Evolutionary conservation across 257 asterid species (phyloP).

Genomic region (Nicotiana benthamiana): DNA sequence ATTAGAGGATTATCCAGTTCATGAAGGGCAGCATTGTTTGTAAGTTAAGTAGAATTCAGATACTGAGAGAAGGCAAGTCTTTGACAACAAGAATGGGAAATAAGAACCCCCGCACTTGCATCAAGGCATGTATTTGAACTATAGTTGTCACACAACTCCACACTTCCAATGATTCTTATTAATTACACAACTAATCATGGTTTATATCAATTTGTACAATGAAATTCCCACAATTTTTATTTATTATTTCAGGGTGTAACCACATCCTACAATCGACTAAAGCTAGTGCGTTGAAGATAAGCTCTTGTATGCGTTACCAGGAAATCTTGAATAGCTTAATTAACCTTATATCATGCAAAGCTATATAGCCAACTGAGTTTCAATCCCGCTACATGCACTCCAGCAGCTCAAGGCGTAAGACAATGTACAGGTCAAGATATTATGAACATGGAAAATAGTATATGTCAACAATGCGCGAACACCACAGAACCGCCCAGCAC

Average conservation of each 20-base stretch:
- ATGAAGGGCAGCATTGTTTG: not conserved
- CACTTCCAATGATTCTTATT: not conserved
- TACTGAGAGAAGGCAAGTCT: not conserved
- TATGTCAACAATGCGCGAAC: not conserved
- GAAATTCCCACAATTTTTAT: not conserved
- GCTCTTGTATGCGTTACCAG: not conserved
- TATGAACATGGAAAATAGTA: not conserved
- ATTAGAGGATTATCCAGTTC: not conserved
- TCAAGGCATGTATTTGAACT: not conserved
- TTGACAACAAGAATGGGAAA: not conserved
- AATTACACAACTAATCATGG: not conserved
- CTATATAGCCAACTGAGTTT: not conserved
- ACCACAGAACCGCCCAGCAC: not conserved
- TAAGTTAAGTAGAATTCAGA: not conserved
- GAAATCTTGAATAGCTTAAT: not conserved
- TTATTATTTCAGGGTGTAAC: not conserved
- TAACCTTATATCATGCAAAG: not conserved
- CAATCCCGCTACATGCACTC: not conserved
- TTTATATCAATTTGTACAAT: not conserved
- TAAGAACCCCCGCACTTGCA: not conserved
- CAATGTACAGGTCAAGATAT: not conserved
- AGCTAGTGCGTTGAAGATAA: not conserved
- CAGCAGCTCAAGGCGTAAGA: not conserved
- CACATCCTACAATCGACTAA: not conserved
- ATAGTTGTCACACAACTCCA: not conserved